Evolutionary conservation across 2,329 filamentous ascomycete genomes (phyloP).

Genomic region (Fusarium sp.): DNA sequence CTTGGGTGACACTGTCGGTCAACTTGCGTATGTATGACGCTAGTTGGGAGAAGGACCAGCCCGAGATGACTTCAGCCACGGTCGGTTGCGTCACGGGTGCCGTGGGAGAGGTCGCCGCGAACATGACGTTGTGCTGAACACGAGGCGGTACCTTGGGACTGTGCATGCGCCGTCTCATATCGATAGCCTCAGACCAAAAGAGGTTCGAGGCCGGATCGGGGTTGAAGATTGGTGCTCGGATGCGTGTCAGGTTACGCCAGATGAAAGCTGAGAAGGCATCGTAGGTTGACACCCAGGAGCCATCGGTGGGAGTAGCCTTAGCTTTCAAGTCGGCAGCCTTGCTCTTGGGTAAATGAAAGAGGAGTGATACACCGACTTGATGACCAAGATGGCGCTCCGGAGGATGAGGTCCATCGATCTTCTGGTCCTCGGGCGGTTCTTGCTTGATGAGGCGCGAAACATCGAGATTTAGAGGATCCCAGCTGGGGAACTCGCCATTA

Average conservation of each 20-base stretch:
- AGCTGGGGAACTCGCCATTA: conserved; percentile 50
- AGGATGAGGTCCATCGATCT: conserved; percentile 51
- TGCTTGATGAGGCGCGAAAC: conserved; percentile 52
- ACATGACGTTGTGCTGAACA: conserved; percentile 57
- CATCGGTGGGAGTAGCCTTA: conserved; percentile 53
- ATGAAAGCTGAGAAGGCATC: conserved; percentile 61
- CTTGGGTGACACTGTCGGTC: conserved; percentile 54
- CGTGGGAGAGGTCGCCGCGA: conserved; percentile 45
- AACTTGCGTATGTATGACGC: conserved; percentile 57
- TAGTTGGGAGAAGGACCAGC: conserved; percentile 53
- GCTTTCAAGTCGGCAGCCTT: conserved; percentile 59
- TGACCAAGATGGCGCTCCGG: conserved; percentile 51
- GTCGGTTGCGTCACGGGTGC: conserved; percentile 50
- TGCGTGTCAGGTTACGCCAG: conserved; percentile 57
- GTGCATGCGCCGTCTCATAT: conserved; percentile 57
- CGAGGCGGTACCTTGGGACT: conserved; percentile 52
- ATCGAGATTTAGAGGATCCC: conserved; percentile 56
- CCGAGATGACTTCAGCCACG: conserved; percentile 53
- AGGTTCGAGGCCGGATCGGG: conserved; percentile 47
- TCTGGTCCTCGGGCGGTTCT: conserved; percentile 46
- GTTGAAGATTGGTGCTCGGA: conserved; percentile 54
- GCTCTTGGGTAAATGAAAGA: conserved; percentile 63
- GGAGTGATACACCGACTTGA: conserved; percentile 44
- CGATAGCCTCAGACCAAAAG: conserved; percentile 56
- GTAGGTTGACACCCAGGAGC: conserved; percentile 62